A percentile compares a stretch with the other conserved stretches of the same genome.
Evolutionary conservation across 2,329 filamentous ascomycete genomes (phyloP).

Genomic region (Diaporthe amygdali): DNA sequence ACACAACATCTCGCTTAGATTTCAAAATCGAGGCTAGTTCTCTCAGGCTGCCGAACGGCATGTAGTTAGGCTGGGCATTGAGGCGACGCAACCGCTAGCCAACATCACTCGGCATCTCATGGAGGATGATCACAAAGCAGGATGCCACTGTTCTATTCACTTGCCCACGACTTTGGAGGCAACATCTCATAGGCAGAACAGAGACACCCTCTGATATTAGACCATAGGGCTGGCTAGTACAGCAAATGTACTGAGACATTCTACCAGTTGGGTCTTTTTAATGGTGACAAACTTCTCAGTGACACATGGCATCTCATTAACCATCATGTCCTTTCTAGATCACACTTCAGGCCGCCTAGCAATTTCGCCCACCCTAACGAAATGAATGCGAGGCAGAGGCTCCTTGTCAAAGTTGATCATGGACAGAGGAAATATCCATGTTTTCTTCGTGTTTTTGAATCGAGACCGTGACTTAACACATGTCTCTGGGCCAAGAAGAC

Average conservation of each 20-base stretch:
- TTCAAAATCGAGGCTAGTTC: constrained; percentile 24
- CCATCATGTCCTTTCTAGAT: not conserved
- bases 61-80: constrained; percentile 25
- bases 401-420: not conserved
- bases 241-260: constrained; percentile 24
- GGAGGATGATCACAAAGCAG: constrained; percentile 19
- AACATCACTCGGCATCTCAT: constrained; percentile 13
- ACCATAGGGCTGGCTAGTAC: constrained; percentile 26
- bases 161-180: constrained; percentile 26
- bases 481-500: not conserved
- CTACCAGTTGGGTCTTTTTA: not conserved
- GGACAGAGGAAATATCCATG: too few species aligned
- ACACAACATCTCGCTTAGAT: constrained; percentile 19
- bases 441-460: not conserved
- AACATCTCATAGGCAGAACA: constrained; percentile 26
- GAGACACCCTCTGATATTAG: constrained; percentile 28
- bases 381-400: not conserved
- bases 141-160: constrained; percentile 27
- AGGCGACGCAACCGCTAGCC: not conserved
- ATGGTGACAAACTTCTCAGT: not conserved
- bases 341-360: too few species aligned
- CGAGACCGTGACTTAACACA: not conserved
- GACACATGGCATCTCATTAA: not conserved
- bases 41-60: constrained; percentile 18
- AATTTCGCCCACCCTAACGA: too few species aligned